A percentile compares a stretch with the other conserved stretches of the same genome.
Evolutionary conservation across 2,329 filamentous ascomycete species (phyloP).

Genomic region (Fusarium mangiferae): DNA sequence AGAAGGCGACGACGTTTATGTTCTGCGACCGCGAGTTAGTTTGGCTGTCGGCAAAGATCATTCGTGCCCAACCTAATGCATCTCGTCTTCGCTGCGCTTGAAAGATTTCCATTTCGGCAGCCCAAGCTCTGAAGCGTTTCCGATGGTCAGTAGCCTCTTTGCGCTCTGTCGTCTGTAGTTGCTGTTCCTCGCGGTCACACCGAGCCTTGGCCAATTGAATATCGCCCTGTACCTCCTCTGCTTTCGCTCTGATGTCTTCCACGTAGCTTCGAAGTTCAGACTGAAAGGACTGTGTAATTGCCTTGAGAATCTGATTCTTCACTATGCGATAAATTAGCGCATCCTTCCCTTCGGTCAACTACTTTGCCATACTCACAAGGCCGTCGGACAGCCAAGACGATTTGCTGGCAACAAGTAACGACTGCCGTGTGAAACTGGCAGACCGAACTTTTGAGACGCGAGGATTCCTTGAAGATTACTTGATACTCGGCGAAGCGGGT

Average conservation of each 20-base stretch:
- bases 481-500: constrained; percentile 18
- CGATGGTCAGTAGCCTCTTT: constrained; percentile 5
- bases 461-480: background rate
- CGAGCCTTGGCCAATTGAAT: constrained; percentile 14
- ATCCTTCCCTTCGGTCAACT: background rate
- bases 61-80: background rate
- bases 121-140: background rate
- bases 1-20: background rate
- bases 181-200: constrained; percentile 3
- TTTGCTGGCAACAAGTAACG: constrained; percentile 14
- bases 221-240: background rate
- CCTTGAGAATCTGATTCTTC: background rate
- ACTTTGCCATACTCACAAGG: background rate
- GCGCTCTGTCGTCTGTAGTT: constrained; percentile 2
- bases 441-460: background rate
- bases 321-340: background rate
- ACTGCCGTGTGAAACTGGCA: constrained; percentile 20
- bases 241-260: constrained; percentile 18
- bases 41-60: accelerated
- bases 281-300: constrained; percentile 20
- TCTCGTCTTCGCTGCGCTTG: background rate
- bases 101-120: background rate
- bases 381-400: background rate
- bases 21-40: background rate
- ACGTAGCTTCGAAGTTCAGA: constrained; percentile 12